A percentile compares a stretch with the other conserved stretches of the same genome.
Conservation (phyloP, 2,329 filamentous ascomycete species). For the Hypoxylon sp. region DNA sequence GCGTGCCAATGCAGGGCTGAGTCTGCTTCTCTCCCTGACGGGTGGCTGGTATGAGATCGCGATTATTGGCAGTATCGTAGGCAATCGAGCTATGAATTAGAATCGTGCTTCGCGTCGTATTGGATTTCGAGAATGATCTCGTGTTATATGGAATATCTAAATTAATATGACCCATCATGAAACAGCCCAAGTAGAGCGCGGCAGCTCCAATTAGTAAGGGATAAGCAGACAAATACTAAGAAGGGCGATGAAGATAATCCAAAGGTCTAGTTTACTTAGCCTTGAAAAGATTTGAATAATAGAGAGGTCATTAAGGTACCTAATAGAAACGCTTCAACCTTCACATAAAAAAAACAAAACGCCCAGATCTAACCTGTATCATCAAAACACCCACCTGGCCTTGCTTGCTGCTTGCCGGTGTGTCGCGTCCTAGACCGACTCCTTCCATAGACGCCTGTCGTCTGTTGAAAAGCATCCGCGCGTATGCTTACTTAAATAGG, state of each 20-base stretch:
- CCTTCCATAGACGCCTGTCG: slow-evolving; percentile 7
- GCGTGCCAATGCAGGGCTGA: slow-evolving; percentile 14
- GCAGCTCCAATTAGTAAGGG: not conserved
- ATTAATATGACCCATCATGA: no score
- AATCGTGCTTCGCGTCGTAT: no score
- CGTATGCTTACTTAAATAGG: slow-evolving; percentile 3
- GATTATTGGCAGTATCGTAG: not conserved
- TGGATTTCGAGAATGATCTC: no score
- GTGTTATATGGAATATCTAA: no score
- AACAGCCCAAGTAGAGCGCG: no score
- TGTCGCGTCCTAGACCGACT: slow-evolving; percentile 18
- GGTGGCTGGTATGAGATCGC: slow-evolving; percentile 18
- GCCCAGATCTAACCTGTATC: slow-evolving; percentile 33
- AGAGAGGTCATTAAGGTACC: no score
- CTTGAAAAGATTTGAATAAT: no score
- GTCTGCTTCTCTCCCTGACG: slow-evolving; percentile 6
- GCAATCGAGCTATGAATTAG: no score
- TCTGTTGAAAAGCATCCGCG: slow-evolving; percentile 4
- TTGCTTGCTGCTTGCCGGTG: slow-evolving; percentile 7
- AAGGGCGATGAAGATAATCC: not conserved
- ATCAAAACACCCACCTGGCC: slow-evolving; percentile 26
- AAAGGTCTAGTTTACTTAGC: no score
- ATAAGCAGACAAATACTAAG: not conserved
- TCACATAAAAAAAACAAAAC: not conserved
- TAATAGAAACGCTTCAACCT: not conserved